These are phyloP conservation scores for Williopsis jadinii DNA, from an alignment of 1,139 yeast genomes.

Conservation along the genomic window DNA sequence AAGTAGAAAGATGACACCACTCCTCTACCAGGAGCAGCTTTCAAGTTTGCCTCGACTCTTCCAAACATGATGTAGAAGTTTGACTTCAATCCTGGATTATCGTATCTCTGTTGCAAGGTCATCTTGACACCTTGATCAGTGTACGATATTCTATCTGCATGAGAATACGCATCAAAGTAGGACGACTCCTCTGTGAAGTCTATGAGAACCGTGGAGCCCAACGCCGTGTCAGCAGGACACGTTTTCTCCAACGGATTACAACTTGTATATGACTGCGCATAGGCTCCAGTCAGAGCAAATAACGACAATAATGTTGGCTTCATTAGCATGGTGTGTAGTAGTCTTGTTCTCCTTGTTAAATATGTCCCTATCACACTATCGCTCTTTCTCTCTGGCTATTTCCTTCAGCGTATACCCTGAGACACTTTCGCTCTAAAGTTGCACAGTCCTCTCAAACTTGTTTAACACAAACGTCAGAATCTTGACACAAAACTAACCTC, in stretches of 20 bases:
- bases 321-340: background rate
- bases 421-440: no score
- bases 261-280: conserved; percentile 10
- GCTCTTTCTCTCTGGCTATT: no score
- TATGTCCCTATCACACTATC: background rate
- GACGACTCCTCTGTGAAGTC: conserved; percentile 39
- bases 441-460: no score
- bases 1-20: conserved; percentile 73
- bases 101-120: conserved; percentile 52
- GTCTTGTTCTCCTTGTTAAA: background rate
- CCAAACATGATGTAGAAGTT: conserved; percentile 86
- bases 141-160: conserved; percentile 32
- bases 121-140: conserved; percentile 53
- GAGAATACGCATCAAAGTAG: conserved; percentile 32
- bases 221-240: conserved; percentile 47
- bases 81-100: conserved; percentile 71
- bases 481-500: no score
- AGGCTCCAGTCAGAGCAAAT: background rate
- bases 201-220: conserved; percentile 46
- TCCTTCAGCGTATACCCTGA: no score
- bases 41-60: conserved; percentile 60
- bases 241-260: conserved; percentile 36
- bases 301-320: background rate
- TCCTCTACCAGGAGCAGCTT: conserved; percentile 72
- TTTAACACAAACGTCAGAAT: no score